Base-by-base conservation (phyloP, 495 filamentous ascomycete species). In the Penicillium diatomitis region DNA sequence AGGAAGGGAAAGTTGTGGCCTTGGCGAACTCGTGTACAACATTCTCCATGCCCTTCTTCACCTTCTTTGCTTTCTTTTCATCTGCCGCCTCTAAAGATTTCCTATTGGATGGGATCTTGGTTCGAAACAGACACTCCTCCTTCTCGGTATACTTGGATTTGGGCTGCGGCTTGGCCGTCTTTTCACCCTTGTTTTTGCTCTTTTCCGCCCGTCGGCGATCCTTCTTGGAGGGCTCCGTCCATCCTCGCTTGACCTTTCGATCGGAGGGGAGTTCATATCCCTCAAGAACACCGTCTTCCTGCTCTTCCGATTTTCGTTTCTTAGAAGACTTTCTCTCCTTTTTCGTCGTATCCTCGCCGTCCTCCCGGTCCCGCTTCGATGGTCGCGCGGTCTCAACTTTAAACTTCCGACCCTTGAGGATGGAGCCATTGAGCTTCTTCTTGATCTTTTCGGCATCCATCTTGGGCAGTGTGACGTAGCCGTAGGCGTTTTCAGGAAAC, bases 381-480 rank as follows among this genome's bases (percentile, higher is more conserved):
- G 86, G 81, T 10, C 77, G 79, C 11, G 92, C 91, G 11, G 81
- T 76, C 54, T 95, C 87, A 33, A 98, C 78, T 40, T 81, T 79
- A 50, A 97, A 79, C 63, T 95, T 97, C 38, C 77, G 74, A 32
- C 92, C 92, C 49, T 84, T 94, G 28, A 97, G 68, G 9, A 89
- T 83, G 4, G 84, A 78, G 6, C 90, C 91, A 71, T 95, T 86
- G n/a, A 97, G 75, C 62, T 94, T 96, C 74, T 88, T 90, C 65
- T 83, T 86, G 31, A 97, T 69, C 59, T 90, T 94, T 3, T 90
- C 83, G 4, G 90, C 92, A 52, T 92, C 88, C 66, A 82, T 79
- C 2, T 59, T 64, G 0, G 91, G 88, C 20, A 97, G 65, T 12
- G 91, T 87, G 41, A 96, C 67, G 69, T 85, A 98, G 41, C 90